Conservation (phyloP, 164 flowering plant species). For the Umbilicus rupestris region DNA sequence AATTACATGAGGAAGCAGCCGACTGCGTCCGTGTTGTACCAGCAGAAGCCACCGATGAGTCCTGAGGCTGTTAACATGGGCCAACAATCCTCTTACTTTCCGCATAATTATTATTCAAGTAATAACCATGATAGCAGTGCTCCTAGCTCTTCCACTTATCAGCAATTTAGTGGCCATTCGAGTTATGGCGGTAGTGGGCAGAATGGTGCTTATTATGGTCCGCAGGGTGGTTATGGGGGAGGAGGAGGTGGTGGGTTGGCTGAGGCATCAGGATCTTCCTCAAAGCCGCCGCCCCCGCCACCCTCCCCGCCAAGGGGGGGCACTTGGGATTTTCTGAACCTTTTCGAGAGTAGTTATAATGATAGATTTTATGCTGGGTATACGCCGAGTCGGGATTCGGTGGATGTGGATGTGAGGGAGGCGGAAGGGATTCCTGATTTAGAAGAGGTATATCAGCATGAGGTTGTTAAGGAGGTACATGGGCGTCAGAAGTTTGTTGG, state of each 20-base stretch:
- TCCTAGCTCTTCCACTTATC: neutral
- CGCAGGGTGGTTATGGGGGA: neutral
- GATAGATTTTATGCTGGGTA: constrained; percentile 40
- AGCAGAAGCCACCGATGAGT: constrained; percentile 50
- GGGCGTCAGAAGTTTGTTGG: constrained; percentile 49
- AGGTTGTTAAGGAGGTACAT: constrained; percentile 76
- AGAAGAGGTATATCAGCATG: constrained; percentile 66
- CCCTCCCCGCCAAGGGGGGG: constrained; percentile 68
- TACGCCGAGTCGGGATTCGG: constrained; percentile 70
- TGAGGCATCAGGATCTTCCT: constrained; percentile 8
- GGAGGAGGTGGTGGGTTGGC: neutral
- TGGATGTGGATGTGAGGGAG: constrained; percentile 74
- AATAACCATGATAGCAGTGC: neutral
- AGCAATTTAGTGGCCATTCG: no score
- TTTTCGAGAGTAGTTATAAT: constrained; percentile 30
- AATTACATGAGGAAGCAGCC: constrained; percentile 58
- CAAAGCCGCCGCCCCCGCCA: constrained; percentile 72
- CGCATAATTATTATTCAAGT: neutral
- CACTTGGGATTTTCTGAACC: constrained; percentile 79
- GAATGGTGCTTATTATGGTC: no score
- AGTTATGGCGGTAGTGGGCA: no score
- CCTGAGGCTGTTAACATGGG: constrained; percentile 37
- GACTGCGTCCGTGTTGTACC: constrained; percentile 45
- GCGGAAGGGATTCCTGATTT: constrained; percentile 97
- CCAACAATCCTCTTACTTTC: constrained; percentile 24